Evolutionary conservation across 306 rosid genomes (phyloP).

Genomic region (Dalbergia oliveri): DNA sequence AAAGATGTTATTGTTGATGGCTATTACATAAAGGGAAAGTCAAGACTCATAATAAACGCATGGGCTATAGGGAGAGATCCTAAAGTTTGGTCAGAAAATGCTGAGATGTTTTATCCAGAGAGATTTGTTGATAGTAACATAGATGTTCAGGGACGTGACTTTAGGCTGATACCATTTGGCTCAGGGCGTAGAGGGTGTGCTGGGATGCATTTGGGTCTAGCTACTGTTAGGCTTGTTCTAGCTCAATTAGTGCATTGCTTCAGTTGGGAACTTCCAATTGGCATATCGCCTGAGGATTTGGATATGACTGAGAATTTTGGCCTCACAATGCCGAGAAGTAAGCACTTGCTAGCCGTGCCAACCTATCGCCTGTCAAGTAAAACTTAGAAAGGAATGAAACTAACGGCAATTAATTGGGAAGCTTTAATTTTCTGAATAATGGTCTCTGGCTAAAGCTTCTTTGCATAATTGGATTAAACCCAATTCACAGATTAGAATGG

Average conservation of each 20-base stretch:
- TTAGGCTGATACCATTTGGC: constrained; percentile 50
- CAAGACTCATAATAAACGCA: constrained; percentile 41
- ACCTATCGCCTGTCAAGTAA: neutral
- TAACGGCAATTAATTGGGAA: no score
- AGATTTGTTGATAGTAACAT: constrained; percentile 14
- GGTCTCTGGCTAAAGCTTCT: no score
- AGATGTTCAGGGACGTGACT: constrained; percentile 42
- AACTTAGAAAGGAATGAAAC: no score
- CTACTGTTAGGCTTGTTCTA: neutral
- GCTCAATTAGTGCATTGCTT: constrained; percentile 57
- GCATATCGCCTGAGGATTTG: neutral
- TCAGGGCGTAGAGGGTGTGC: constrained; percentile 52
- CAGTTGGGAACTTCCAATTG: constrained; percentile 51
- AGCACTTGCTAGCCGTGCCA: constrained; percentile 37
- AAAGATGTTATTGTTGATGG: constrained; percentile 41
- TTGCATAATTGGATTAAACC: no score
- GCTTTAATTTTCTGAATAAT: no score
- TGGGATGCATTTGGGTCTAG: constrained; percentile 42
- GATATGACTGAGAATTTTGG: constrained; percentile 53
- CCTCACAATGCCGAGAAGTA: neutral
- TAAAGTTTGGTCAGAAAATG: constrained; percentile 41
- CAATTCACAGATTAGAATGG: no score
- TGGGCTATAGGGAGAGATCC: constrained; percentile 52
- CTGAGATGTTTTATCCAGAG: constrained; percentile 42
- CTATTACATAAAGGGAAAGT: constrained; percentile 39